These are phyloP conservation scores for Herpetomonas tarakana DNA, from an alignment of 208 protist species.

Conservation along the genomic window DNA sequence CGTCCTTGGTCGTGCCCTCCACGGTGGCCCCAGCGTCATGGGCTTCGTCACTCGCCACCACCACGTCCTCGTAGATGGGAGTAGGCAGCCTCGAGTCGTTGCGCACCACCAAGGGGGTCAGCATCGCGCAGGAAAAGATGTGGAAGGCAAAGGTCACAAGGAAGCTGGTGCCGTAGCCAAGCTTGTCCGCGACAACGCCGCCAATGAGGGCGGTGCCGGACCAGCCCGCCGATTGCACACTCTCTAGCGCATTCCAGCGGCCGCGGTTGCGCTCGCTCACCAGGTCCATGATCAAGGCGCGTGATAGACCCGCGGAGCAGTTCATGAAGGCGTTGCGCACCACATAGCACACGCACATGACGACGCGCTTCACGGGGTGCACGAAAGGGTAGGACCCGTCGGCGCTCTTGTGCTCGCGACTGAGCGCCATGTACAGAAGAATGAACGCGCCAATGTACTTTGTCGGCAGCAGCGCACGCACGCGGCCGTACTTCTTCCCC, in stretches of 20 bases:
- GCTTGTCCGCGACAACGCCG: constrained; percentile 49
- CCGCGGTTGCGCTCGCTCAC: constrained; percentile 40
- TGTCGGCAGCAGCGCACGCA: constrained; percentile 38
- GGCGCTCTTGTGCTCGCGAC: constrained; percentile 20
- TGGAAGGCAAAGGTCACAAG: constrained; percentile 76
- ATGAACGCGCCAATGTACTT: constrained; percentile 44
- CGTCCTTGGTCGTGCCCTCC: neutral
- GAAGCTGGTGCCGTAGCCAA: constrained; percentile 62
- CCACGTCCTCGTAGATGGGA: constrained; percentile 10
- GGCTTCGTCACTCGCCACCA: neutral
- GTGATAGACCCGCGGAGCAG: constrained; percentile 46
- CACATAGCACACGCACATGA: constrained; percentile 59
- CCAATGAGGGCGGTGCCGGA: constrained; percentile 63
- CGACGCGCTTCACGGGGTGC: constrained; percentile 5
- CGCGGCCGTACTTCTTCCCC: constrained; percentile 42
- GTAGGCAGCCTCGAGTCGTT: constrained; percentile 48
- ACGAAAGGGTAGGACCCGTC: neutral
- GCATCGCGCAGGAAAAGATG: constrained; percentile 20
- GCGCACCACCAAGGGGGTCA: constrained; percentile 42
- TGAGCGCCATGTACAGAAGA: constrained; percentile 63
- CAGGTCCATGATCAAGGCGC: constrained; percentile 70
- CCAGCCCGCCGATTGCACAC: constrained; percentile 61
- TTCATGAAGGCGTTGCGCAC: constrained; percentile 63
- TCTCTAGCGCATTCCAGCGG: constrained; percentile 71
- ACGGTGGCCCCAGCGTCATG: neutral